Conservation (phyloP, 495 filamentous ascomycete species). For the Penicillium atrosanguineum region DNA sequence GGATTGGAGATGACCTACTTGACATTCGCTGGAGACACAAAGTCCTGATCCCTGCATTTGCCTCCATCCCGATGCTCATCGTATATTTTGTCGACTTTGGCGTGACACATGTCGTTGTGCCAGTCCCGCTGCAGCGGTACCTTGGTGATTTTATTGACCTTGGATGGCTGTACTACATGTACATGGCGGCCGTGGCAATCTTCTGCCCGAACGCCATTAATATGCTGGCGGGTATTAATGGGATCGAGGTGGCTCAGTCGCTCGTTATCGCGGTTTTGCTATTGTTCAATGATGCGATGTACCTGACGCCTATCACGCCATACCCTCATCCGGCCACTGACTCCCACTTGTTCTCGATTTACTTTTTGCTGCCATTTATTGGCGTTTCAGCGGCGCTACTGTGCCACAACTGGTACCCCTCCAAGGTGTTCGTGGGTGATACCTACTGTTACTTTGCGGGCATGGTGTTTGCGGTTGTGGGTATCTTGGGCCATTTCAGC, state of each 20-base stretch:
- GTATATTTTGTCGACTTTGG: conserved; percentile 99
- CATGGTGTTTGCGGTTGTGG: conserved; percentile 97
- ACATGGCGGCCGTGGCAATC: conserved; percentile 93
- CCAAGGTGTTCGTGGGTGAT: conserved; percentile 92
- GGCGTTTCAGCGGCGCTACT: conserved; percentile 86
- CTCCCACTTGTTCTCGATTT: conserved; percentile 92
- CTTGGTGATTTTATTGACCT: conserved; percentile 80
- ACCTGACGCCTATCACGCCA: conserved; percentile 59
- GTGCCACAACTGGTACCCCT: conserved; percentile 94
- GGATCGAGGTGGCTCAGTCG: conserved; percentile 93
- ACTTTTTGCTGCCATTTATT: conserved; percentile 89
- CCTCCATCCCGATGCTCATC: conserved; percentile 88
- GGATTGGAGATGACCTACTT: conserved; percentile 93
- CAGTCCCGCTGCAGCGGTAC: conserved; percentile 77
- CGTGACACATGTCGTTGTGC: conserved; percentile 90
- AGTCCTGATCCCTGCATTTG: conserved; percentile 92
- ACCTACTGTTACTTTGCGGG: conserved; percentile 99
- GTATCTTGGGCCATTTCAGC: conserved; percentile 94
- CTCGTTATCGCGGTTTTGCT: conserved; percentile 84
- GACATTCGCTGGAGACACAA: conserved; percentile 99
- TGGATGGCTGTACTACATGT: conserved; percentile 87
- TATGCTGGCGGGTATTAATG: conserved; percentile 96
- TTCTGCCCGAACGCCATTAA: conserved; percentile 99
- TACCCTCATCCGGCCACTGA: conserved; percentile 92
- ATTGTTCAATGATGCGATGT: conserved; percentile 82